Base-by-base conservation (phyloP, 1,139 yeast genomes). In the Saccharomyces hybrid region DNA sequence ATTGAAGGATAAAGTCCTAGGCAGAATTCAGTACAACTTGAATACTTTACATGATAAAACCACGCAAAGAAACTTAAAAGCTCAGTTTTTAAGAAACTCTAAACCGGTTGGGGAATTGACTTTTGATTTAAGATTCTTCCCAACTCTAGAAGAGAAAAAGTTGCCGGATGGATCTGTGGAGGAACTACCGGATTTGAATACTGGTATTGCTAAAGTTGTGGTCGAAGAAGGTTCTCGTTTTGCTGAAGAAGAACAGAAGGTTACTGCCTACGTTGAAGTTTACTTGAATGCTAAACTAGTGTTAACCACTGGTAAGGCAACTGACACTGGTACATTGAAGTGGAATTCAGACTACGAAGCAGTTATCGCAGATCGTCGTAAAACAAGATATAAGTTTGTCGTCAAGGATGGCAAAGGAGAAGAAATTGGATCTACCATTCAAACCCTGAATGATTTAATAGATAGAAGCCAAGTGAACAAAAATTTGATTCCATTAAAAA, bases 121-220 rank as follows among this genome's bases (percentile, higher is more conserved):
- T 16, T 88, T 83, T 68, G 89, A 87, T 56, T 76, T 87, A 63
- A 81, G 83, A 59, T 88, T 80, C 74, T 82, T 83, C 78, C 95
- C 95, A 49, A 84, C 91, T 14, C 72, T 89, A 58, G 88, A 85
- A 68, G 85, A 95, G 42, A 78, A 80, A 55, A 79, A 78, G 60
- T 79, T 84, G 61, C 89, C 88, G 2, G 96, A 90, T 71, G 97
- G 96, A 53, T 87, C 95, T 8, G 75, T 79, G 51, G 84, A 82
- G 60, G 91, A 96, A 47, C 90, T 95, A 47, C 96, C 96, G 51
- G 96, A 89, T 60, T 81, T 88, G 70, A 90, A 88, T 71, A 88
- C 96, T 23, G 98, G 98, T 76, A 84, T 93, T 63, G 82, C 85
- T 31, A 79, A 83, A 65, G 69, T 85, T 26, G 52, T 51, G n/a